phyloP scores from a whole-genome alignment of 768 basidiomycete genomes.

The Saitozyma podzolica region DNA sequence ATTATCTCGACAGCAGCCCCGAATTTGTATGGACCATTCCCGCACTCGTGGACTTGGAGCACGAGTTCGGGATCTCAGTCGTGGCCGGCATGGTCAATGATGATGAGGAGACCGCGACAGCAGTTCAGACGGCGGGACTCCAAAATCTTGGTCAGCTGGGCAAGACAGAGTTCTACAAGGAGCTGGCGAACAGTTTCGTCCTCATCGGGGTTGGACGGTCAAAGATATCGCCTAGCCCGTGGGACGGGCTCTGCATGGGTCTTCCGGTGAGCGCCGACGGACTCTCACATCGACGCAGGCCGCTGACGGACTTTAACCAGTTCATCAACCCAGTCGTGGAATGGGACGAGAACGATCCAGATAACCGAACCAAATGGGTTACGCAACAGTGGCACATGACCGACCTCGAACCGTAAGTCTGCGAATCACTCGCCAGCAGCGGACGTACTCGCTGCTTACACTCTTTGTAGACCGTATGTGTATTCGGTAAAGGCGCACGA shows the following conservation, averaged over 20 bases:
- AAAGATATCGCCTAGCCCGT: slow-evolving; percentile 43
- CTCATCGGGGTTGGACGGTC: slow-evolving; percentile 38
- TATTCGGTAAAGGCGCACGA: slow-evolving; percentile 41
- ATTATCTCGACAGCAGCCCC: slow-evolving; percentile 18
- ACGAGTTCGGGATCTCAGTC: slow-evolving; percentile 18
- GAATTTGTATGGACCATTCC: slow-evolving; percentile 35
- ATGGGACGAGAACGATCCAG: slow-evolving; percentile 38
- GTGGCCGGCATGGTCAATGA: slow-evolving; percentile 28
- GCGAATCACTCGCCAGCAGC: not conserved
- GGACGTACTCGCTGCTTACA: not conserved
- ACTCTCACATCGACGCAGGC: not conserved
- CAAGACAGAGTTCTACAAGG: slow-evolving; percentile 31
- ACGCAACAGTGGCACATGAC: slow-evolving; percentile 46
- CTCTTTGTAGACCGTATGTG: slow-evolving; percentile 37
- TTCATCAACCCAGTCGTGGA: slow-evolving; percentile 44
- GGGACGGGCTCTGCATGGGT: slow-evolving; percentile 44
- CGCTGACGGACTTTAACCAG: slow-evolving; percentile 17
- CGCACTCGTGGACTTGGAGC: slow-evolving; percentile 16
- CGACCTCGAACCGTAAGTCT: slow-evolving; percentile 41
- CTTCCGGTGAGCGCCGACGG: slow-evolving; percentile 33
- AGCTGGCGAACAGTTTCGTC: slow-evolving; percentile 31
- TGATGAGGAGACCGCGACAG: slow-evolving; percentile 25
- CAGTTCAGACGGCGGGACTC: slow-evolving; percentile 24
- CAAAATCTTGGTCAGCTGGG: slow-evolving; percentile 31
- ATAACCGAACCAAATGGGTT: slow-evolving; percentile 36